Evolutionary conservation across 495 filamentous ascomycete species (phyloP), one percentile per base, ranked within the genome.

Genomic region (Penicillium diatomitis): DNA sequence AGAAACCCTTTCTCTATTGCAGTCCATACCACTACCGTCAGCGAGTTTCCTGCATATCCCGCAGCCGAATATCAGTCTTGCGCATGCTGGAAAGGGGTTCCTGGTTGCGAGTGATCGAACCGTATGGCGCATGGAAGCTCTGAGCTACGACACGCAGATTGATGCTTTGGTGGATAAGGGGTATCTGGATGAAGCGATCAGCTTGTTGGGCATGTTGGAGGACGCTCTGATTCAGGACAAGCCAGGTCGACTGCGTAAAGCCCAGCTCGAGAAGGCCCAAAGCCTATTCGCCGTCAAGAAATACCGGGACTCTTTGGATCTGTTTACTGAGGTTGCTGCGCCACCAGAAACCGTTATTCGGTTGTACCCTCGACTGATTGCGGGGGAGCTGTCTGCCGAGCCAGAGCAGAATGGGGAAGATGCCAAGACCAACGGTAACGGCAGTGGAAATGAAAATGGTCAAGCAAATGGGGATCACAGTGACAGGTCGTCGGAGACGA

Each of bases 71-170:
- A 86, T 90, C 50, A 94, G 89, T 49, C 73, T 99, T 28, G 85
- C 89, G 0, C 92, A 97, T 66, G 90, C 90, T 0, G 92, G 89
- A 0, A 97, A 96, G 65, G 88, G 89, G 0, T 97, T 97, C 56
- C 77, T 96, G 44, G 89, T 96, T 11, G 76, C 82, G 5, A 95
- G 90, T 54, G 90, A 96, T 32, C 77, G 90, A 10, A 83, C 74
- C 20, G 86, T 99, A 32, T 99, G 94, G 94, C 83, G 90, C 43
- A 96, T 97, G 92, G 85, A 83, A 40, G 84, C 90, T n/a, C 77
- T 87, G 38, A 86, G 90, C 46, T 99, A 99, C 54, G 88, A 96
- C 57, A 80, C 85, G 0, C 92, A 99, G 58, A 83, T 99, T 31
- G 83, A 90, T 47, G 80, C 94, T 41, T 73, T 99, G 33, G 78